Evolutionary conservation across 2,329 filamentous ascomycete species (phyloP).

Genomic region (Cercospora sp.): DNA sequence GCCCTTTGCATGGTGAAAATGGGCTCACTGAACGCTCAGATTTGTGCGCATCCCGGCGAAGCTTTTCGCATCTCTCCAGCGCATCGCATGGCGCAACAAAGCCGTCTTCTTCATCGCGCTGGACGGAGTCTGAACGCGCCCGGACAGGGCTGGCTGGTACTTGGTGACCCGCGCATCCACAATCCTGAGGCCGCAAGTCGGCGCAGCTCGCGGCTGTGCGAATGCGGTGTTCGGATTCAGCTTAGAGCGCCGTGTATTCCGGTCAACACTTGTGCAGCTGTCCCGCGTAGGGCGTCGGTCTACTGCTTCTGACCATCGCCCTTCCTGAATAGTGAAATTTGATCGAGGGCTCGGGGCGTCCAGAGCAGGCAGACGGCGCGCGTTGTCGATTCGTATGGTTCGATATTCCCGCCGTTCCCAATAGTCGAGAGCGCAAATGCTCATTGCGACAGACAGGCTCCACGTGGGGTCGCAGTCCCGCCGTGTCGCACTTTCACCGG

Average conservation of each 20-base stretch:
- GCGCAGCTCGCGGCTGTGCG: slow-evolving; percentile 4
- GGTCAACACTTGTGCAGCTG: slow-evolving; percentile 1
- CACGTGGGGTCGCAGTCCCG: neutral
- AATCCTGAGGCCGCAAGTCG: slow-evolving; percentile 15
- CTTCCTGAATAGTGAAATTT: neutral
- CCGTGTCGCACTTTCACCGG: neutral
- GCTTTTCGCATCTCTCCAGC: neutral
- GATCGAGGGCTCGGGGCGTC: neutral
- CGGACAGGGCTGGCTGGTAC: slow-evolving; percentile 8
- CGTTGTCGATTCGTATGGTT: neutral
- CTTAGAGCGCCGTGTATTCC: neutral
- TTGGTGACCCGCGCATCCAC: neutral
- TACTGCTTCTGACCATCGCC: neutral
- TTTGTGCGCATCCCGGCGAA: neutral
- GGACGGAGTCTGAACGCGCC: neutral
- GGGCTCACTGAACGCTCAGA: neutral
- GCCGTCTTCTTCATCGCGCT: neutral
- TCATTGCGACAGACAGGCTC: neutral
- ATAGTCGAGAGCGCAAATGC: neutral
- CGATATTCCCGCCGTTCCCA: neutral
- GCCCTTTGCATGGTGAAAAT: neutral
- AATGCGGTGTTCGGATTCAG: slow-evolving; percentile 10
- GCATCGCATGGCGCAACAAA: neutral
- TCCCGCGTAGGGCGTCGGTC: slow-evolving; percentile 6
- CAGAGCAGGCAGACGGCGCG: neutral